Conservation (phyloP, 352 stramenopile species). For the Globisporangium canariense region DNA sequence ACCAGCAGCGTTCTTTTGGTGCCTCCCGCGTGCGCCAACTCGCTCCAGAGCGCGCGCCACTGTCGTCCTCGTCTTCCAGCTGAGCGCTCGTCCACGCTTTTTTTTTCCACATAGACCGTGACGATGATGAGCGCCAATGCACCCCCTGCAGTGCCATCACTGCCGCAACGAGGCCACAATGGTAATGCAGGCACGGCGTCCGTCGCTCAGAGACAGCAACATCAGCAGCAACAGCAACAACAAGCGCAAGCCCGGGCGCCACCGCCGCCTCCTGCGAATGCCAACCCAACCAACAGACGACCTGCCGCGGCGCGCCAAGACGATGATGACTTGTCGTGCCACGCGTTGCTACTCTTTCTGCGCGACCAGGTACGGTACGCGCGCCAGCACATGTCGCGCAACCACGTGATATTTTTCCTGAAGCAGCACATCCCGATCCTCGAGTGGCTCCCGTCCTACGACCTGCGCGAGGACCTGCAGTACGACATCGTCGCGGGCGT, state of each 20-base stretch:
- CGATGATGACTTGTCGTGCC: slow-evolving; percentile 11
- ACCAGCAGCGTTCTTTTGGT: not conserved
- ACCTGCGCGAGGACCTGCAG: slow-evolving; percentile 44
- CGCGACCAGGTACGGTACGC: slow-evolving; percentile 13
- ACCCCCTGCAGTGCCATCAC: not conserved
- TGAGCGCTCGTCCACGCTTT: not conserved
- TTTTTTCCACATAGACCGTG: not conserved
- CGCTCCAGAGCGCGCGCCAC: not conserved
- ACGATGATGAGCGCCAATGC: not conserved
- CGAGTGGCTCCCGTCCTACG: slow-evolving; percentile 59
- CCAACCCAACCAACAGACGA: not conserved
- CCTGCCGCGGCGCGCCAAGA: slow-evolving; percentile 9
- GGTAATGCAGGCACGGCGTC: not conserved
- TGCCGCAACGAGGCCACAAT: not conserved
- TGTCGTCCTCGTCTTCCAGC: not conserved
- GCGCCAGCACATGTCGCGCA: slow-evolving; percentile 23
- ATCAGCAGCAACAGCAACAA: not conserved
- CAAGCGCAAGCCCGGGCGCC: not conserved
- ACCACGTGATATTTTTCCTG: slow-evolving; percentile 31
- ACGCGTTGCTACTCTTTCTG: slow-evolving; percentile 5
- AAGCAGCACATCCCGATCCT: slow-evolving; percentile 55
- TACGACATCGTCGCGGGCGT: slow-evolving; percentile 56
- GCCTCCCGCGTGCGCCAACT: not conserved
- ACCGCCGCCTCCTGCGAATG: not conserved
- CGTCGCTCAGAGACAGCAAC: not conserved